Conservation (phyloP, 441 rosid species). For the Omphalea diandra region DNA sequence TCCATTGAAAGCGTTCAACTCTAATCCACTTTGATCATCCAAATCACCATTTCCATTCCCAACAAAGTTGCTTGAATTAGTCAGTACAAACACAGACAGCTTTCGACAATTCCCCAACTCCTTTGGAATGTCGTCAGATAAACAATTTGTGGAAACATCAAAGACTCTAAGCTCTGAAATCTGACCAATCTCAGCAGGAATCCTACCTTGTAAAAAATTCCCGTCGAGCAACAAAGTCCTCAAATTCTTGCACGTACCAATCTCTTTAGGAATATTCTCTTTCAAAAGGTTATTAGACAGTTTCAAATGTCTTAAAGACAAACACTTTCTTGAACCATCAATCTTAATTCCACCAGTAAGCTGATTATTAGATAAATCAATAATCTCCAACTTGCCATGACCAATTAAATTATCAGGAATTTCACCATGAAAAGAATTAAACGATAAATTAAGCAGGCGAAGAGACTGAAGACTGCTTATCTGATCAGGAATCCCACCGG, state of each 20-base stretch:
- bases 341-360: conserved; percentile 38
- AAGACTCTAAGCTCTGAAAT: conserved; percentile 54
- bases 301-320: conserved; percentile 48
- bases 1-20: conserved; percentile 60
- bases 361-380: conserved; percentile 59
- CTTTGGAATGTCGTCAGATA: conserved; percentile 49
- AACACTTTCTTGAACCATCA: conserved; percentile 33
- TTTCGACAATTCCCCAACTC: conserved; percentile 51
- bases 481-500: conserved; percentile 47
- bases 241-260: conserved; percentile 50
- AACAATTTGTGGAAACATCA: conserved; percentile 67
- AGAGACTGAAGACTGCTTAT: conserved; percentile 41
- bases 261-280: conserved; percentile 42
- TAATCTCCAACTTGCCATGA: conserved; percentile 29
- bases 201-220: conserved; percentile 48
- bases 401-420: conserved; percentile 48
- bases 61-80: conserved; percentile 42
- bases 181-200: conserved; percentile 57
- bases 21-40: conserved; percentile 31
- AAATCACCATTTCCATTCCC: conserved; percentile 19
- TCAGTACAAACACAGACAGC: conserved; percentile 45
- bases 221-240: conserved; percentile 56
- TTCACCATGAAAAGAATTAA: conserved; percentile 45
- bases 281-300: conserved; percentile 51
- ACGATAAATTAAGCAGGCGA: conserved; percentile 49